Evolutionary conservation across 2,329 filamentous ascomycete species (phyloP).

Genomic region (Dendryphion nanum): DNA sequence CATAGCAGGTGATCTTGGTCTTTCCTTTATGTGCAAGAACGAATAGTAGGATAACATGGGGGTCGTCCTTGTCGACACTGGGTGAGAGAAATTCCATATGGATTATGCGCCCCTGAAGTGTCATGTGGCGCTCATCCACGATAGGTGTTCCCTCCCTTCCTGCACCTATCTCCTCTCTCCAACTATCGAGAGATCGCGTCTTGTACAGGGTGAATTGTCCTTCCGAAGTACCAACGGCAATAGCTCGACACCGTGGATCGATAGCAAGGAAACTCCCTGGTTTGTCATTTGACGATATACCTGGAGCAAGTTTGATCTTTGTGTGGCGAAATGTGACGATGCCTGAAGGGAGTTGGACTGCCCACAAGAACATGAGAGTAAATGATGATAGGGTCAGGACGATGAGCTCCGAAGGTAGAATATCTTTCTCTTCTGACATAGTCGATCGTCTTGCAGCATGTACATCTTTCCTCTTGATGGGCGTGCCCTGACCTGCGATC

Average conservation of each 20-base stretch:
- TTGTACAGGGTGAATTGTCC: conserved; percentile 70
- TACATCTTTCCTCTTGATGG: conserved; percentile 12
- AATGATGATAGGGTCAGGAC: conserved; percentile 73
- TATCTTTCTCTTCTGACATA: conserved; percentile 18
- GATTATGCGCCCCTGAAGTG: conserved; percentile 68
- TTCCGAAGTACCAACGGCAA: conserved; percentile 70
- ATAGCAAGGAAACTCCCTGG: conserved; percentile 69
- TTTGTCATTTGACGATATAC: conserved; percentile 52
- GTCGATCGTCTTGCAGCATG: conserved; percentile 14
- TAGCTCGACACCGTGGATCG: conserved; percentile 66
- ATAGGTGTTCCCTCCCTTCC: conserved; percentile 59
- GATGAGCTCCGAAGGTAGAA: conserved; percentile 71
- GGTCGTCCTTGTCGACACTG: conserved; percentile 62
- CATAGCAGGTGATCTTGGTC: conserved; percentile 51
- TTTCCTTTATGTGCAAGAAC: conserved; percentile 47
- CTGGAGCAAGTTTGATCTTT: conserved; percentile 58
- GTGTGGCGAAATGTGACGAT: conserved; percentile 61
- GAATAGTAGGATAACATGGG: conserved; percentile 73
- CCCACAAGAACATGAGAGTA: conserved; percentile 74
- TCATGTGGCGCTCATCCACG: conserved; percentile 46
- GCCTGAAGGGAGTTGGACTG: conserved; percentile 47
- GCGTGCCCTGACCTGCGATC: conserved; percentile 18
- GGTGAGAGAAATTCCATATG: conserved; percentile 86
- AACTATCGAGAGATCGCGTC: conserved; percentile 56
- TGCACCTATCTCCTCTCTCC: conserved; percentile 47